Evolutionary conservation across 306 rosid species (phyloP), one percentile per base, ranked within the genome.

Genomic region (Argentina anserina): DNA sequence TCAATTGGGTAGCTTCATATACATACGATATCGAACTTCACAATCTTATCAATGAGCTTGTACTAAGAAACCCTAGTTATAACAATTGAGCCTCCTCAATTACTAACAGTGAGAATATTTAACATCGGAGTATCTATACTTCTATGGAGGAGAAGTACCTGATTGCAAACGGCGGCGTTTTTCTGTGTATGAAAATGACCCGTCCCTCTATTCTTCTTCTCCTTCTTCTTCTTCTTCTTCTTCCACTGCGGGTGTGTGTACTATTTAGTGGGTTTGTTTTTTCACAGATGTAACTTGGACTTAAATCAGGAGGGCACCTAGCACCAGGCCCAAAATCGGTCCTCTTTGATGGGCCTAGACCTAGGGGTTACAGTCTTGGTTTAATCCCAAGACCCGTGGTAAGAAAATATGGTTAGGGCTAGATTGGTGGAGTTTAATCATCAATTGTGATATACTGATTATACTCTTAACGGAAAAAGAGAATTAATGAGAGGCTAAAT

Each of bases 131-230:
- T 0, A 6, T 40, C 31, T 41, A 55, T 20, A 42, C 21, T 56
- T 71, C 55, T 28, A 58, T 29, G 67, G 31, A 26, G 23, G 8
- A 28, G 29, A 58, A 58, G 58, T 59, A 72, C 76, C 67, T 58
- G 67, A 43, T 58, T 42, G 58, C 23, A 26, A 15, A 72, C 42
- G 23, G 41, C 58, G 67, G 40, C 75, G 67, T 56, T 56, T 58
- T 14, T 9, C 66, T 28, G 28, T 6, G 31, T 9, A 71, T 15
- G 55, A 40, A 40, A 53, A 56, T 40, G 50, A 31, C 67, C 49
- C 40, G 36, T 14, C 15, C 9, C 41, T 17, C 31, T 37, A 37
- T 40, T 21, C 41, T 55, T 40, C 65, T 53, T n/a, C 62, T 6
- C 21, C 18, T 33, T 47, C 62, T 15, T 53, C 31, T 15, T 55